A percentile compares a stretch with the other conserved stretches of the same genome.
phyloP scores from a whole-genome alignment of 352 stramenopile species.

The Phytophthora litchii region DNA sequence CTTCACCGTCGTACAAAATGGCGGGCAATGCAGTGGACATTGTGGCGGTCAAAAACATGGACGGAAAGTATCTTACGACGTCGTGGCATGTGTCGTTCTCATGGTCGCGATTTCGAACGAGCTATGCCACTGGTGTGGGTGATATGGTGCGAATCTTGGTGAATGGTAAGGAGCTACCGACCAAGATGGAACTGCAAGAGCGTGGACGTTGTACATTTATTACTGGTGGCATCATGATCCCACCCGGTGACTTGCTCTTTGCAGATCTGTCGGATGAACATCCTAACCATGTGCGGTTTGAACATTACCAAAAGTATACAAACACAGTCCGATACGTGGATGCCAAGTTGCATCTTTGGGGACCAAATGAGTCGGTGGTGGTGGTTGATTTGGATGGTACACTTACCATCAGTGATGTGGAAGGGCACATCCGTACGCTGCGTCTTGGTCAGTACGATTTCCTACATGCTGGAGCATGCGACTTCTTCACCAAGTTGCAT shows the following conservation, averaged over 20 bases:
- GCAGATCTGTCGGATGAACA: conserved; percentile 66
- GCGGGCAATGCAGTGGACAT: conserved; percentile 82
- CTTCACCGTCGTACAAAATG: conserved; percentile 63
- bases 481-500: conserved; percentile 85
- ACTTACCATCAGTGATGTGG: conserved; percentile 85
- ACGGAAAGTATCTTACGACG: conserved; percentile 66
- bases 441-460: conserved; percentile 86
- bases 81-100: conserved; percentile 80
- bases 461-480: conserved; percentile 73
- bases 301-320: conserved; percentile 73
- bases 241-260: conserved; percentile 56
- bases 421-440: conserved; percentile 86
- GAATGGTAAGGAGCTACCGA: conserved; percentile 78
- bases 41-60: conserved; percentile 69
- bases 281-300: conserved; percentile 75
- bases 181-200: conserved; percentile 77
- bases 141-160: conserved; percentile 78
- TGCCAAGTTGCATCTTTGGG: conserved; percentile 75
- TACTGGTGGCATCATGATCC: conserved; percentile 65
- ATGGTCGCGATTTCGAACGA: conserved; percentile 75
- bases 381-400: conserved; percentile 85
- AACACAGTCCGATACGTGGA: conserved; percentile 81
- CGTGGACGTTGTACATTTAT: conserved; percentile 69
- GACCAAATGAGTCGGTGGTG: conserved; percentile 79
- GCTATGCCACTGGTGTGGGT: conserved; percentile 60